phyloP scores from a whole-genome alignment of 2,329 filamentous ascomycete species.

The Colletotrichum truncatum region DNA sequence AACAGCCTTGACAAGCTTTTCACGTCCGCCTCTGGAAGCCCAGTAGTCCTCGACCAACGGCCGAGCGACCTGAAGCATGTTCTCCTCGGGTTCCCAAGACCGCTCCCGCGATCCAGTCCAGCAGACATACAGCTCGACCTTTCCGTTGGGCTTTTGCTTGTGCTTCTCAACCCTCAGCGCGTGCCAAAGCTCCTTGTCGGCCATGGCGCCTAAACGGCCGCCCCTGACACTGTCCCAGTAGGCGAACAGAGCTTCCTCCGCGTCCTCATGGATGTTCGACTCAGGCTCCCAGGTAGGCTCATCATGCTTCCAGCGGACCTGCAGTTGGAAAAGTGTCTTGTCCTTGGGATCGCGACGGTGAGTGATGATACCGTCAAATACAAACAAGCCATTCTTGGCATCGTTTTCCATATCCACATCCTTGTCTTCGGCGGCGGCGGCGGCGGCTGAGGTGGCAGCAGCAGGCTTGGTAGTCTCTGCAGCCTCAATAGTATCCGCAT shows the following conservation, averaged over 20 bases:
- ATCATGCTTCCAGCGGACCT: slow-evolving; percentile 40
- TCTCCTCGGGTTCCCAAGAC: slow-evolving; percentile 31
- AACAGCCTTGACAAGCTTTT: slow-evolving; percentile 26
- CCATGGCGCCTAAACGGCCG: slow-evolving; percentile 26
- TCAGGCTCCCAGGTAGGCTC: slow-evolving; percentile 44
- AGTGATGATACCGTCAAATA: slow-evolving; percentile 18
- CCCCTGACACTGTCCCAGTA: slow-evolving; percentile 32
- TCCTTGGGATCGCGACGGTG: slow-evolving; percentile 27
- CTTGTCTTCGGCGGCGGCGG: background rate
- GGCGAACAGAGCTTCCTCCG: slow-evolving; percentile 38
- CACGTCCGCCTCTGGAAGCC: slow-evolving; percentile 41
- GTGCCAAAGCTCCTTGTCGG: slow-evolving; percentile 30
- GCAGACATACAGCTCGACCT: slow-evolving; percentile 6
- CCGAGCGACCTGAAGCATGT: slow-evolving; percentile 1
- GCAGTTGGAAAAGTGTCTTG: slow-evolving; percentile 38
- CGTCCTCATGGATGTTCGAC: slow-evolving; percentile 43
- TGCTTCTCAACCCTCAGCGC: slow-evolving; percentile 29
- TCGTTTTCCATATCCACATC: slow-evolving; percentile 13
- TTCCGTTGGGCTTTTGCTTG: slow-evolving; percentile 12
- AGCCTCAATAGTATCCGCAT: slow-evolving; percentile 10
- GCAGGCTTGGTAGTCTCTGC: background rate
- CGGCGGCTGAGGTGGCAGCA: background rate
- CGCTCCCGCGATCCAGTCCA: slow-evolving; percentile 27
- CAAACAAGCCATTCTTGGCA: slow-evolving; percentile 1
- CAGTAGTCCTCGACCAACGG: slow-evolving; percentile 39